Percentiles rank a stretch among this genome's conserved stretches.
phyloP scores from a whole-genome alignment of 345 rosid genomes.

The Syzygium grande region DNA sequence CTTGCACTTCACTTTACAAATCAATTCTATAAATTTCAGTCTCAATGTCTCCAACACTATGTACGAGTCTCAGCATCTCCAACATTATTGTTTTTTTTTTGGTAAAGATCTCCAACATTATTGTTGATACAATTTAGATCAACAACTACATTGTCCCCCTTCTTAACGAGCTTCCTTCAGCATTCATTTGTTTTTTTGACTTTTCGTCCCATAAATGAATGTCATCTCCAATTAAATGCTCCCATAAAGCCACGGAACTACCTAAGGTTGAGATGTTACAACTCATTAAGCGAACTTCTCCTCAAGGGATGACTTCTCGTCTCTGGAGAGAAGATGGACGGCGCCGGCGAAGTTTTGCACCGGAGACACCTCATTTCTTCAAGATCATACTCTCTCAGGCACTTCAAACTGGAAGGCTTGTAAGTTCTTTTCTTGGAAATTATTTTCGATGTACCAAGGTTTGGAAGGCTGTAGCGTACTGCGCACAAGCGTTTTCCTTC shows the following conservation, averaged over 20 bases:
- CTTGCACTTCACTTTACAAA: too few species aligned
- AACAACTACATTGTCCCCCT: not conserved
- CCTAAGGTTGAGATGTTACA: not conserved
- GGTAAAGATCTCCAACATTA: not conserved
- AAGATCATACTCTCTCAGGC: not conserved
- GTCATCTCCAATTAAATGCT: not conserved
- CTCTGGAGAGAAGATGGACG: not conserved
- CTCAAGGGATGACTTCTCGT: not conserved
- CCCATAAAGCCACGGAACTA: not conserved
- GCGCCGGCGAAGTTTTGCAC: not conserved
- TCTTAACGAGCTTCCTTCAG: not conserved
- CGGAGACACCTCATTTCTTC: not conserved
- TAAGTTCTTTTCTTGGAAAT: not conserved
- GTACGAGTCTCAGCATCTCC: not conserved
- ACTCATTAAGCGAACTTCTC: not conserved
- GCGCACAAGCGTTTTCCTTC: not conserved
- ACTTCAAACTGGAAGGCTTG: not conserved
- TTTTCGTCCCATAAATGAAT: not conserved
- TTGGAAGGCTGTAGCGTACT: not conserved
- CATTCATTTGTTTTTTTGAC: not conserved
- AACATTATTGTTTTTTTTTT: not conserved
- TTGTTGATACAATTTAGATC: not conserved
- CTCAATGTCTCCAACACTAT: too few species aligned
- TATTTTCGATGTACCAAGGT: not conserved
- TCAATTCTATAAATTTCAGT: too few species aligned